These are phyloP conservation scores for Trichoderma gracile DNA, from an alignment of 2,329 filamentous ascomycete species.

Conservation along the genomic window DNA sequence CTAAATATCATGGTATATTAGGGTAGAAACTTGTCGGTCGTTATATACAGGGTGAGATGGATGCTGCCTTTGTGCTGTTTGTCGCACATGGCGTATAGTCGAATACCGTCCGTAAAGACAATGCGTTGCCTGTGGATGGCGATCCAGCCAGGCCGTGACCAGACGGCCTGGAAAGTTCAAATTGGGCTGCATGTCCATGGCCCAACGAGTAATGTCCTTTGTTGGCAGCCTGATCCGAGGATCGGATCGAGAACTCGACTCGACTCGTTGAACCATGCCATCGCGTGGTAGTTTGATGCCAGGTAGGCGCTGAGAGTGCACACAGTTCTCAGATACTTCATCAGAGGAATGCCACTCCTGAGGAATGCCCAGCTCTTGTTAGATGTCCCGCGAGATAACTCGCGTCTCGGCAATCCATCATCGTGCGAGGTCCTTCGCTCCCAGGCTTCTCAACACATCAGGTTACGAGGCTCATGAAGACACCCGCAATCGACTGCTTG, in stretches of 20 bases:
- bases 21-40: background rate
- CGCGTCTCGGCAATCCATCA: background rate
- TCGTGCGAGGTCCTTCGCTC: background rate
- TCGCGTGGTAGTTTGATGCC: background rate
- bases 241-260: too few species aligned
- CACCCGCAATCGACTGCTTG: slow-evolving; percentile 73
- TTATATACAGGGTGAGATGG: background rate
- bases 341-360: background rate
- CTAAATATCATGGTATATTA: slow-evolving; percentile 2
- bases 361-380: background rate
- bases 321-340: background rate
- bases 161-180: too few species aligned
- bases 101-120: background rate
- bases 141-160: too few species aligned
- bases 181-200: too few species aligned
- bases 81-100: background rate
- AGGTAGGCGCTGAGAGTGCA: background rate
- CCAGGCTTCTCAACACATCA: background rate
- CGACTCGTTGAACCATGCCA: background rate
- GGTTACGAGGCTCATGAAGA: slow-evolving; percentile 55
- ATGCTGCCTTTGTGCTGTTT: background rate
- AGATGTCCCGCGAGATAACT: background rate
- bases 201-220: background rate
- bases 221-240: background rate
- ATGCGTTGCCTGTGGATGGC: background rate